These are phyloP conservation scores for Ascochyta koolunga DNA, from an alignment of 2,329 filamentous ascomycete species.

Conservation along the genomic window DNA sequence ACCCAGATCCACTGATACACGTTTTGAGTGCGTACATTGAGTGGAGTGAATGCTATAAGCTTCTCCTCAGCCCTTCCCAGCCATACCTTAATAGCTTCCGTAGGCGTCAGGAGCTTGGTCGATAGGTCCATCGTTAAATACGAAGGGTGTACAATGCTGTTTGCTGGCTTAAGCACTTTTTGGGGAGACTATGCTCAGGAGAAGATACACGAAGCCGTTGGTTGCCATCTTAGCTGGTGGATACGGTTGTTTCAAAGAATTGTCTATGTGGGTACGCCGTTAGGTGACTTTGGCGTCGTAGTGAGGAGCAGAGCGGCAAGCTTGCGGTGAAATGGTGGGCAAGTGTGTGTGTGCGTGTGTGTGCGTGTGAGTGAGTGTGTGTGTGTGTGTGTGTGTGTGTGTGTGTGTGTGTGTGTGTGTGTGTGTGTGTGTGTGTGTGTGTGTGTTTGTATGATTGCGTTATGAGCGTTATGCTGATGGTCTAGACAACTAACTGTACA, in stretches of 20 bases:
- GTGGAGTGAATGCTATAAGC: neutral
- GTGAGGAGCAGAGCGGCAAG: neutral
- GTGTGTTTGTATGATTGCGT: too few relatives aligned
- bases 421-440: too few relatives aligned
- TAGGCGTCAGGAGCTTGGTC: too few relatives aligned
- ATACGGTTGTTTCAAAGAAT: neutral
- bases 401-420: too few relatives aligned
- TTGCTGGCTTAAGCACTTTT: neutral
- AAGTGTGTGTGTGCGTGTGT: too few relatives aligned
- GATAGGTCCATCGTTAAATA: too few relatives aligned
- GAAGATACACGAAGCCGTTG: neutral
- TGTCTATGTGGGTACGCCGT: neutral
- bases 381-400: too few relatives aligned
- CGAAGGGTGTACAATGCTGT: too few relatives aligned
- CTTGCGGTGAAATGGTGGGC: neutral
- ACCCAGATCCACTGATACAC: neutral
- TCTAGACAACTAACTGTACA: too few relatives aligned
- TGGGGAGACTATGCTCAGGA: neutral
- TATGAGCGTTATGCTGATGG: too few relatives aligned
- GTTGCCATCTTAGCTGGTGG: neutral
- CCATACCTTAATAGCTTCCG: neutral
- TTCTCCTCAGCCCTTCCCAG: neutral
- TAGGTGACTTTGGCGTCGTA: neutral
- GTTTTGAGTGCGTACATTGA: neutral
- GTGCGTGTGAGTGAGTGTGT: too few relatives aligned